A percentile compares a stretch with the other conserved stretches of the same genome.
Conservation (phyloP, 2,329 filamentous ascomycete species). For the Aspergillus novoparasiticus region DNA sequence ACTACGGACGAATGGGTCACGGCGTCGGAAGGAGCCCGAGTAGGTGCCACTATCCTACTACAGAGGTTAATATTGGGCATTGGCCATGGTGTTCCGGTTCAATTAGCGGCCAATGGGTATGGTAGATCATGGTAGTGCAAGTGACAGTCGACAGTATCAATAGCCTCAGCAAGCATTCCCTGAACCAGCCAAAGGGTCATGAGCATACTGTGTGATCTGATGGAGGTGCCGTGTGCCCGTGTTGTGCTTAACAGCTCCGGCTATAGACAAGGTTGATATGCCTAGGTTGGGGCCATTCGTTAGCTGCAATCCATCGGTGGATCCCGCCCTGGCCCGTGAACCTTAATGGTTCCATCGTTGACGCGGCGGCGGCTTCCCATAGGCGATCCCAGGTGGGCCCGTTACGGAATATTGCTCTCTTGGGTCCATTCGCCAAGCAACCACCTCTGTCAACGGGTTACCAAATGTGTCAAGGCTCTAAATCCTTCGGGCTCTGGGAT, state of each 20-base stretch:
- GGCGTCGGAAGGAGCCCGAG: background rate
- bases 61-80: background rate
- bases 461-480: background rate
- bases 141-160: too few relatives aligned
- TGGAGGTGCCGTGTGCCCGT: background rate
- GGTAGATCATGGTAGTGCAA: too few relatives aligned
- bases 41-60: background rate
- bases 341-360: background rate
- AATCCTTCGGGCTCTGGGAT: background rate
- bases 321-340: background rate
- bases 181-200: too few relatives aligned
- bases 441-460: background rate
- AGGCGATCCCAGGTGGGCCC: background rate
- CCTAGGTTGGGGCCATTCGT: background rate
- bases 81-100: too few relatives aligned
- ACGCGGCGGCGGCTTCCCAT: background rate
- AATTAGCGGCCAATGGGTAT: too few relatives aligned
- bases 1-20: background rate
- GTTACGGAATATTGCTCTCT: background rate
- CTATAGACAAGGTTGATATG: background rate
- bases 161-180: too few relatives aligned
- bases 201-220: too few relatives aligned
- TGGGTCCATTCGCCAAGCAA: background rate
- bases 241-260: background rate
- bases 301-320: background rate